A percentile compares a stretch with the other conserved stretches of the same genome.
Evolutionary conservation across 2,329 filamentous ascomycete genomes (phyloP).

Genomic region (Aspergillus brunneoviolaceus): DNA sequence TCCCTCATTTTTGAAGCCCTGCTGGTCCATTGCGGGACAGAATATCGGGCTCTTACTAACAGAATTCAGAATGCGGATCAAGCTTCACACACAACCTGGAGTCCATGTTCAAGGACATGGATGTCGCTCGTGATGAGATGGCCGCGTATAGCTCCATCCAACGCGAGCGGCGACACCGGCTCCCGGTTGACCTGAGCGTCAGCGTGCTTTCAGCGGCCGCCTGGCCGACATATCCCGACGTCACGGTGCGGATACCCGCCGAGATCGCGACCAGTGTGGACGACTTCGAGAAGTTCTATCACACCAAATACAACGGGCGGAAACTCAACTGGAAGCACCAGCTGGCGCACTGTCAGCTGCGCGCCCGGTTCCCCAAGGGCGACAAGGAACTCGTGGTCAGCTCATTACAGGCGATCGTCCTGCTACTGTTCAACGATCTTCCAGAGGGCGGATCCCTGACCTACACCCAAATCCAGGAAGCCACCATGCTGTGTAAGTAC

Average conservation of each 20-base stretch:
- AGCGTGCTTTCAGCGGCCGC: slow-evolving; percentile 87
- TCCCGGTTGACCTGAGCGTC: slow-evolving; percentile 72
- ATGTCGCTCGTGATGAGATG: slow-evolving; percentile 91
- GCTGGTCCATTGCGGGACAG: slow-evolving; percentile 4
- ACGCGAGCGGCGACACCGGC: slow-evolving; percentile 58
- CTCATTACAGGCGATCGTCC: slow-evolving; percentile 86
- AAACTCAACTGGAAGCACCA: slow-evolving; percentile 89
- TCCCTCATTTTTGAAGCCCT: not conserved
- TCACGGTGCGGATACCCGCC: slow-evolving; percentile 69
- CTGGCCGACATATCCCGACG: slow-evolving; percentile 89
- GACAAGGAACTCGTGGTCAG: slow-evolving; percentile 87
- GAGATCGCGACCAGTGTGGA: slow-evolving; percentile 74
- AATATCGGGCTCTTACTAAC: not conserved
- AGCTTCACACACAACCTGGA: slow-evolving; percentile 96
- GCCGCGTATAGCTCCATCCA: slow-evolving; percentile 73
- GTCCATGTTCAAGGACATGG: slow-evolving; percentile 99
- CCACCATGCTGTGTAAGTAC: slow-evolving; percentile 67
- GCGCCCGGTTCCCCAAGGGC: slow-evolving; percentile 75
- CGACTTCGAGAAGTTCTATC: slow-evolving; percentile 83
- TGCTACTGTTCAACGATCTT: slow-evolving; percentile 83
- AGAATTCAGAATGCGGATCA: slow-evolving; percentile 72
- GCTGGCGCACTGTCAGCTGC: slow-evolving; percentile 85
- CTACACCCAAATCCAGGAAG: slow-evolving; percentile 72
- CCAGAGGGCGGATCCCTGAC: slow-evolving; percentile 62
- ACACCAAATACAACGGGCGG: slow-evolving; percentile 82